Base-by-base conservation (phyloP, 2,329 filamentous ascomycete genomes). In the Neoscytalidium dimidiatum region DNA sequence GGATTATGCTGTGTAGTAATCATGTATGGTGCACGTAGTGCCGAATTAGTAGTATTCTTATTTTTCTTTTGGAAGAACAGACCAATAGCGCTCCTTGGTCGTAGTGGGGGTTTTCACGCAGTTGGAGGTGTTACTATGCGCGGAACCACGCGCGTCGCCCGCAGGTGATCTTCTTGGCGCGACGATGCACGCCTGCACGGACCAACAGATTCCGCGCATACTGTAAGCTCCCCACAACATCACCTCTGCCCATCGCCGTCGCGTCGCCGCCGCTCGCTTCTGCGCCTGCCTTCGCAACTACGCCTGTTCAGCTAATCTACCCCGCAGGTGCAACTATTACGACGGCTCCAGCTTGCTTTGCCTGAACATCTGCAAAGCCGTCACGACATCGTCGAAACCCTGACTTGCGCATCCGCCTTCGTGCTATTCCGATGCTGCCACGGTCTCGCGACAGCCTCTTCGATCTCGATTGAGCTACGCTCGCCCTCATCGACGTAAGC, bases 161-260 rank as follows among this genome's bases (percentile, higher is more conserved):
- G 26, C 33, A 8, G 23, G 43, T 13, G 11, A n/a, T 19, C 21
- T 29, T 8, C 48, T 51, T 31, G 48, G 48, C 48, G 48, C 17
- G 26, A 11, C 46, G 21, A n/a, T n/a, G n/a, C n/a, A n/a, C n/a
- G n/a, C n/a, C n/a, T n/a, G 56, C 56, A 60, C 56, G 56, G 28
- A 23, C 56, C 56, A 46, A 3, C 9, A n/a, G 56, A 38, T 46
- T 41, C 33, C 53, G 41, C 43, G 41, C 33, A 5, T 38, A n/a
- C n/a, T n/a, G n/a, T n/a, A 31, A 17, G 53, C 53, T 29, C 23
- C 53, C 46, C 56, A 44, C 46, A 38, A 46, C 35, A 44, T 60
- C 56, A 46, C 35, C 56, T 60, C 56, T 60, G 56, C 4, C 41
- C 41, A 46, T 43, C 56, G 14, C 38, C 38, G 56, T 60, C 56